Conservation (phyloP, 345 rosid genomes). For the Eucalyptus microcorys region DNA sequence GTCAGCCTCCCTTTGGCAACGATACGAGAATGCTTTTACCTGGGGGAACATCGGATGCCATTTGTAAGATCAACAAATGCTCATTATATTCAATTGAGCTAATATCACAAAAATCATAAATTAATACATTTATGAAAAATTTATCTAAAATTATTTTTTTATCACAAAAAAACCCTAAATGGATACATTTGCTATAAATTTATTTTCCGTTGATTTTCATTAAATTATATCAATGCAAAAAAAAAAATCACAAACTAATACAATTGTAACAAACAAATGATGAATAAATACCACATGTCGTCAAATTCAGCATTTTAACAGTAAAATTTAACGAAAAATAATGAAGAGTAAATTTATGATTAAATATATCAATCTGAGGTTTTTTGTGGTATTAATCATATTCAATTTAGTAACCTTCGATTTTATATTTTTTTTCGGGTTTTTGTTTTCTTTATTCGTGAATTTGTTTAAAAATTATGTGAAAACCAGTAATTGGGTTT, state of each 20-base stretch:
- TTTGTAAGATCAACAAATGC: background rate
- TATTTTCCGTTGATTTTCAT: too few species aligned
- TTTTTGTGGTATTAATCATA: background rate
- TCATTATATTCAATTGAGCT: background rate
- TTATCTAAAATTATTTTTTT: too few species aligned
- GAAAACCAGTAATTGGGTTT: background rate
- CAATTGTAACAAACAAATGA: too few species aligned
- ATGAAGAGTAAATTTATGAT: too few species aligned
- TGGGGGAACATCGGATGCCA: background rate
- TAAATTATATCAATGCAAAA: too few species aligned
- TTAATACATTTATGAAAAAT: too few species aligned
- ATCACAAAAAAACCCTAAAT: too few species aligned
- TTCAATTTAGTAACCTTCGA: background rate
- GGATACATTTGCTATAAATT: too few species aligned
- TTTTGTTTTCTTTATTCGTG: background rate
- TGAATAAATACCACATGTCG: accelerated
- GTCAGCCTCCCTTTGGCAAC: background rate
- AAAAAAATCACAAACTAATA: too few species aligned
- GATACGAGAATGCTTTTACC: background rate
- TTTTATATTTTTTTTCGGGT: background rate
- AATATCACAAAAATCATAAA: too few species aligned
- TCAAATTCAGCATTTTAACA: accelerated
- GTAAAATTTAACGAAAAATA: too few species aligned
- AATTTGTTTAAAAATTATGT: background rate
- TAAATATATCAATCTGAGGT: accelerated